These are phyloP conservation scores for Fusarium luffae DNA, from an alignment of 2,329 filamentous ascomycete genomes.

Conservation along the genomic window DNA sequence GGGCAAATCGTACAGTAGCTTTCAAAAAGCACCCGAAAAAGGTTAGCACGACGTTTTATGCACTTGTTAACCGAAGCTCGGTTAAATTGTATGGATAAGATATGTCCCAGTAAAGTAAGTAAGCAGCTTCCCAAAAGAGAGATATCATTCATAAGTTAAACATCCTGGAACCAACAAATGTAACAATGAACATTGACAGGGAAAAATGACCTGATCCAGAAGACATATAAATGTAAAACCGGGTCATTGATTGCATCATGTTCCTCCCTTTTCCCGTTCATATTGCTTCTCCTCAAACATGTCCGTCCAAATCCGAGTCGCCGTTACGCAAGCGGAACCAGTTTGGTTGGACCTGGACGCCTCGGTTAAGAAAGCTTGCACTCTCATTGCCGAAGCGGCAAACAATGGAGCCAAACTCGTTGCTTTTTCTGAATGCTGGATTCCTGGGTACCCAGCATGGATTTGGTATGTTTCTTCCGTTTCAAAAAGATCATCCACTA, in stretches of 20 bases:
- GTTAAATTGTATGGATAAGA: too few relatives aligned
- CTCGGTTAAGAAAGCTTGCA: conserved; percentile 42
- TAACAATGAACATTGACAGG: not conserved
- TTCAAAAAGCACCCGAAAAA: too few relatives aligned
- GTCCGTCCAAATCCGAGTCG: conserved; percentile 33
- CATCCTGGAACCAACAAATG: too few relatives aligned
- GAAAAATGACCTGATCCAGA: not conserved
- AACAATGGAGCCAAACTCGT: conserved; percentile 64
- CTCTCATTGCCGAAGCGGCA: conserved; percentile 42
- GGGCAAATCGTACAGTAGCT: too few relatives aligned
- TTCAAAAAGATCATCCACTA: not conserved
- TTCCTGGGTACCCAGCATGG: conserved; percentile 64
- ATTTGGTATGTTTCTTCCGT: conserved; percentile 43
- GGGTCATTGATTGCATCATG: not conserved
- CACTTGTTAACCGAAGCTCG: too few relatives aligned
- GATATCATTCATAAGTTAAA: too few relatives aligned
- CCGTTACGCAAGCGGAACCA: conserved; percentile 45
- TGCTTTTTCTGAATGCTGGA: conserved; percentile 64
- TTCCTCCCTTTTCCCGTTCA: not conserved
- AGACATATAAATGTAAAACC: not conserved
- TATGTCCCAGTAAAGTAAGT: too few relatives aligned
- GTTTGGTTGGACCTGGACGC: conserved; percentile 41
- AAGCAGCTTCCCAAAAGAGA: too few relatives aligned
- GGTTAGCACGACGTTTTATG: too few relatives aligned
- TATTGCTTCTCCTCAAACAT: conserved; percentile 9